Percentiles rank a stretch among this genome's conserved stretches.
Evolutionary conservation across 169 alveolate species (phyloP).

Genomic region (Theileria equi): DNA sequence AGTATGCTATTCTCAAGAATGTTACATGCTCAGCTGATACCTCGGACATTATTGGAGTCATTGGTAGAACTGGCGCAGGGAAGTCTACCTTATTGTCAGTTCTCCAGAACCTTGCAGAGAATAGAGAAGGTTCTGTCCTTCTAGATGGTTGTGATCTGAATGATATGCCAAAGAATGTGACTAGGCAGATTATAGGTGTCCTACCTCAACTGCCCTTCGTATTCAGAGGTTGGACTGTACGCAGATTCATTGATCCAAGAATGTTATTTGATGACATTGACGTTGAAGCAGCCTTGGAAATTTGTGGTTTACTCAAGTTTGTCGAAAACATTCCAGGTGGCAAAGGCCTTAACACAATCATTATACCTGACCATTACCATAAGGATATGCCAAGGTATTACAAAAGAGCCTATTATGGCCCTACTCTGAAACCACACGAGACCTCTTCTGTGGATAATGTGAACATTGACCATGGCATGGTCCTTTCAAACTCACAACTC

Average conservation of each 20-base stretch:
- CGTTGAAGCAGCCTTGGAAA: conserved; percentile 34
- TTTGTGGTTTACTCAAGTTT: conserved; percentile 44
- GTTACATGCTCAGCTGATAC: conserved; percentile 23
- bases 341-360: conserved; percentile 21
- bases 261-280: conserved; percentile 50
- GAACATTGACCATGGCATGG: too few relatives aligned
- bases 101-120: conserved; percentile 18
- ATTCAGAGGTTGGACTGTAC: conserved; percentile 64
- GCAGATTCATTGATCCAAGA: conserved; percentile 64
- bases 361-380: conserved; percentile 33
- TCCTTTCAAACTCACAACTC: too few relatives aligned
- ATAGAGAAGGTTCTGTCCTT: conserved; percentile 42
- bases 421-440: too few relatives aligned
- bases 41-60: conserved; percentile 46
- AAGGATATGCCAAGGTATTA: too few relatives aligned
- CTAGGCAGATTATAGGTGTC: conserved; percentile 47
- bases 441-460: too few relatives aligned
- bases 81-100: conserved; percentile 50
- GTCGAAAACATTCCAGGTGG: conserved; percentile 32
- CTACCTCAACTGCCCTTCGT: conserved; percentile 58
- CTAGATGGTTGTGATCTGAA: conserved; percentile 57
- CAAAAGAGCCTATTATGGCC: too few relatives aligned
- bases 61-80: conserved; percentile 65
- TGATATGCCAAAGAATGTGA: conserved; percentile 23
- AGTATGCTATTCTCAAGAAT: neutral